Evolutionary conservation across 2,329 filamentous ascomycete species (phyloP).

Genomic region (Fusarium torreyae): DNA sequence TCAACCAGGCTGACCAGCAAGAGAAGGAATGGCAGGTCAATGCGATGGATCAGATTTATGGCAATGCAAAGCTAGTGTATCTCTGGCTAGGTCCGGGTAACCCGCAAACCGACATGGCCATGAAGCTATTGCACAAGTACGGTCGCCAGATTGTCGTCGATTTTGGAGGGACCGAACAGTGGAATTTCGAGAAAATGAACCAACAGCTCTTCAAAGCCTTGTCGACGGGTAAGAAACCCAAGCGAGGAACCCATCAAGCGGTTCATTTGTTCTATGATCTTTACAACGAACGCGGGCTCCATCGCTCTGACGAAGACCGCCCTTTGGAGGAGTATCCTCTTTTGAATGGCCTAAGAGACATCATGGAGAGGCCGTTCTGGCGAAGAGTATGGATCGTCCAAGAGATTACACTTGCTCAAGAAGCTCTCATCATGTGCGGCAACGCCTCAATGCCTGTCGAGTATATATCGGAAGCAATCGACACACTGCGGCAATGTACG

Average conservation of each 20-base stretch:
- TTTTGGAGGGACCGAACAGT: background rate
- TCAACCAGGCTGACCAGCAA: constrained; percentile 32
- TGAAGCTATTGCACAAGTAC: constrained; percentile 18
- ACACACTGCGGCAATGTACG: background rate
- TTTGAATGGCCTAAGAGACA: background rate
- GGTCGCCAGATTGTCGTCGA: constrained; percentile 4
- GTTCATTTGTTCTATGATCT: constrained; percentile 4
- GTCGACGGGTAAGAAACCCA: background rate
- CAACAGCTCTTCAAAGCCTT: background rate
- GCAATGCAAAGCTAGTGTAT: constrained; percentile 29
- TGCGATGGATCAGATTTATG: constrained; percentile 39
- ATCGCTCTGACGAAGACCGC: background rate
- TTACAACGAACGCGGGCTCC: constrained; percentile 2
- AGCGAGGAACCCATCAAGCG: background rate
- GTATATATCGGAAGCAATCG: constrained; percentile 12
- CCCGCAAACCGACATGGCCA: constrained; percentile 11
- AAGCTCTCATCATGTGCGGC: constrained; percentile 14
- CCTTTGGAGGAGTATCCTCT: background rate
- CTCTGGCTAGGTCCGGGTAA: constrained; percentile 40
- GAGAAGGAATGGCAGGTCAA: constrained; percentile 43
- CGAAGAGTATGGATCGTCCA: constrained; percentile 25
- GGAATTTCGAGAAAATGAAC: background rate
- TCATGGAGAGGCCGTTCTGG: constrained; percentile 25
- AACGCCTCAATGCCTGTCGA: constrained; percentile 15
- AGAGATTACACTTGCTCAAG: constrained; percentile 11